These are phyloP conservation scores for Ustilago loliicola DNA, from an alignment of 1,284 basidiomycete species.

Conservation along the genomic window DNA sequence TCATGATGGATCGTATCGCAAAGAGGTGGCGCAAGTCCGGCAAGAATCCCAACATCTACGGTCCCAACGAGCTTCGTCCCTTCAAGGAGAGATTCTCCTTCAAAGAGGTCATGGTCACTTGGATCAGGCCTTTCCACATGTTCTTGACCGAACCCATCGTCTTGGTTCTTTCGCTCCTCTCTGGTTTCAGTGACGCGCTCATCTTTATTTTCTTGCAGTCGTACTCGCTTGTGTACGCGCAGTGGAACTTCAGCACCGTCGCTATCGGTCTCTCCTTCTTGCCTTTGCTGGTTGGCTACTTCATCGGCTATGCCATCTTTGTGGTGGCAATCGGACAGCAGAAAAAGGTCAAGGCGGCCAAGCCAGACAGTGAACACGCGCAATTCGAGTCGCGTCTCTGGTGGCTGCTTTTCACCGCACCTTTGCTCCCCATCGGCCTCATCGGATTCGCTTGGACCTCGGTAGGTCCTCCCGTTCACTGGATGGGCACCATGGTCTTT, in stretches of 20 bases:
- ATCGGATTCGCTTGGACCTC: slow-evolving; percentile 72
- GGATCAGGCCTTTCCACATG: slow-evolving; percentile 71
- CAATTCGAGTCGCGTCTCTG: slow-evolving; percentile 71
- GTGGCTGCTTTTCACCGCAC: slow-evolving; percentile 71
- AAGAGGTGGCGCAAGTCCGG: slow-evolving; percentile 67
- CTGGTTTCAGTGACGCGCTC: slow-evolving; percentile 71
- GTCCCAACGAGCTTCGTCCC: slow-evolving; percentile 71
- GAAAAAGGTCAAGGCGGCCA: slow-evolving; percentile 66
- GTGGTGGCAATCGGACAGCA: slow-evolving; percentile 66
- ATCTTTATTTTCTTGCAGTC: slow-evolving; percentile 73
- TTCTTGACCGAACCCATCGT: slow-evolving; percentile 72
- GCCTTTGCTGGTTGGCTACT: slow-evolving; percentile 71
- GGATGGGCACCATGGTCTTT: slow-evolving; percentile 73
- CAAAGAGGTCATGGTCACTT: slow-evolving; percentile 70
- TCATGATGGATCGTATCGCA: slow-evolving; percentile 71
- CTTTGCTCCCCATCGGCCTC: slow-evolving; percentile 71
- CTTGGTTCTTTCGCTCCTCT: slow-evolving; percentile 71
- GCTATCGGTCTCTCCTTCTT: slow-evolving; percentile 68
- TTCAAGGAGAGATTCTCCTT: slow-evolving; percentile 66
- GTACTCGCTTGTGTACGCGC: slow-evolving; percentile 70
- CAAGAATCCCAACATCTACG: slow-evolving; percentile 57
- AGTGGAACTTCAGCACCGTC: slow-evolving; percentile 71
- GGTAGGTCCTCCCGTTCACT: slow-evolving; percentile 71
- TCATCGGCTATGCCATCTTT: slow-evolving; percentile 72
- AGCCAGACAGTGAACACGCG: slow-evolving; percentile 56